Conservation (phyloP, 352 stramenopile genomes). For the Pythium rishiriense region DNA sequence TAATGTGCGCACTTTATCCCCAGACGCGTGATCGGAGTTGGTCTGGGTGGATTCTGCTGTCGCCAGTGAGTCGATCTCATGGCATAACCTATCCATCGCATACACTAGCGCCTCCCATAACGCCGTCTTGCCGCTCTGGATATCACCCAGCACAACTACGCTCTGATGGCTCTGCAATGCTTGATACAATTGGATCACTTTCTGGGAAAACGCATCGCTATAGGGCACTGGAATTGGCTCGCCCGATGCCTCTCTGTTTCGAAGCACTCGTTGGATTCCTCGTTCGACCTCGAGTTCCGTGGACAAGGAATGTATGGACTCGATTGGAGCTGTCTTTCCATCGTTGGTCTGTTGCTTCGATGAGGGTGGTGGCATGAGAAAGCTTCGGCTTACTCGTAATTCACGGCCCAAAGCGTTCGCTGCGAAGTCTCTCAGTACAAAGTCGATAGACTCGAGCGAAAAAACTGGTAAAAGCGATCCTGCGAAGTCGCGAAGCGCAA, state of each 20-base stretch:
- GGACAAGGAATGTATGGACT: neutral
- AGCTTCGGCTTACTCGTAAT: slow-evolving; percentile 28
- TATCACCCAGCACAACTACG: slow-evolving; percentile 43
- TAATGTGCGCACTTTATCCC: neutral
- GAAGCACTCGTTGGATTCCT: slow-evolving; percentile 24
- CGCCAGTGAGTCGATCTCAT: neutral
- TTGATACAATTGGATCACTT: slow-evolving; percentile 50
- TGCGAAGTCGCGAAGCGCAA: slow-evolving; percentile 41
- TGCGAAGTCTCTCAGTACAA: slow-evolving; percentile 45
- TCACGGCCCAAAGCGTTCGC: slow-evolving; percentile 25
- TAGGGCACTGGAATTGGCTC: slow-evolving; percentile 14
- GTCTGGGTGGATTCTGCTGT: neutral
- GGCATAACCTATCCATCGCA: slow-evolving; percentile 6
- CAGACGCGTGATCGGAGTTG: neutral
- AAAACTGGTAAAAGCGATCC: slow-evolving; percentile 19
- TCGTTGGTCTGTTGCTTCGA: neutral
- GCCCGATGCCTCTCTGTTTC: neutral
- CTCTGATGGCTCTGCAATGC: slow-evolving; percentile 27
- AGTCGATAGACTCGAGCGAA: slow-evolving; percentile 40
- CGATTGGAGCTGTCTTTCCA: neutral
- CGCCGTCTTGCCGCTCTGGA: slow-evolving; percentile 56
- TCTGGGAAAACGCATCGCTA: slow-evolving; percentile 29
- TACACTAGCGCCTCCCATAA: slow-evolving; percentile 44
- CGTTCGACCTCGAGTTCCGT: slow-evolving; percentile 30
- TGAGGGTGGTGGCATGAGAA: slow-evolving; percentile 1